Percentiles rank a stretch among this genome's conserved stretches.
phyloP scores from a whole-genome alignment of 495 filamentous ascomycete genomes.

The Bathelium albidoporum region DNA sequence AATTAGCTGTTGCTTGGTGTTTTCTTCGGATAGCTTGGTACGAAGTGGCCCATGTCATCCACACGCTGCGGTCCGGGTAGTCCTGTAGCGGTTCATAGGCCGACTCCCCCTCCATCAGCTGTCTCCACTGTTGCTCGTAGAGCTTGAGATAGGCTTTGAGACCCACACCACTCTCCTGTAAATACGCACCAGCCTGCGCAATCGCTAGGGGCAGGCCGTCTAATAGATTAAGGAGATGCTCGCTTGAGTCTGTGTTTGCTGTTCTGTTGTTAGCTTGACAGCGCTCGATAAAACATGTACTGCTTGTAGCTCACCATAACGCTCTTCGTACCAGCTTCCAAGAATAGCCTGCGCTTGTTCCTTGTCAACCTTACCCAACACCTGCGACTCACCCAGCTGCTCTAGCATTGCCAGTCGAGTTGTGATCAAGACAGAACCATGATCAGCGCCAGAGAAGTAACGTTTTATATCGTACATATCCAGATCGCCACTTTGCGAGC shows the following conservation, averaged over 20 bases:
- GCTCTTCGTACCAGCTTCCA: not conserved
- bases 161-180: conserved; percentile 30
- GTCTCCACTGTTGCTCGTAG: conserved; percentile 36
- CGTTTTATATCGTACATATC: conserved; percentile 28
- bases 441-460: conserved; percentile 30
- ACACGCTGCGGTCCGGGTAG: conserved; percentile 2
- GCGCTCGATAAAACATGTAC: too few relatives aligned
- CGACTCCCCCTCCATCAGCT: conserved; percentile 22
- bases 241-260: too few relatives aligned
- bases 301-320: too few relatives aligned
- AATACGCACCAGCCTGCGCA: conserved; percentile 34
- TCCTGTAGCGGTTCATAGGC: conserved; percentile 6
- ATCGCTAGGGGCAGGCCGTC: conserved; percentile 38
- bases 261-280: too few relatives aligned
- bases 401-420: conserved; percentile 25
- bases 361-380: not conserved
- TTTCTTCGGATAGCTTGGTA: conserved; percentile 23
- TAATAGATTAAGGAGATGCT: conserved; percentile 21
- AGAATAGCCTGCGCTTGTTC: not conserved
- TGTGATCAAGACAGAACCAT: conserved; percentile 35
- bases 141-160: conserved; percentile 31
- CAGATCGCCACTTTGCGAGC: conserved; percentile 10
- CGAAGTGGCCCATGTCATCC: conserved; percentile 30
- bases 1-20: conserved; percentile 24
- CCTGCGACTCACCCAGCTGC: conserved; percentile 9